Base-by-base conservation (phyloP, 257 asterid species). In the Solanum dulcamara region DNA sequence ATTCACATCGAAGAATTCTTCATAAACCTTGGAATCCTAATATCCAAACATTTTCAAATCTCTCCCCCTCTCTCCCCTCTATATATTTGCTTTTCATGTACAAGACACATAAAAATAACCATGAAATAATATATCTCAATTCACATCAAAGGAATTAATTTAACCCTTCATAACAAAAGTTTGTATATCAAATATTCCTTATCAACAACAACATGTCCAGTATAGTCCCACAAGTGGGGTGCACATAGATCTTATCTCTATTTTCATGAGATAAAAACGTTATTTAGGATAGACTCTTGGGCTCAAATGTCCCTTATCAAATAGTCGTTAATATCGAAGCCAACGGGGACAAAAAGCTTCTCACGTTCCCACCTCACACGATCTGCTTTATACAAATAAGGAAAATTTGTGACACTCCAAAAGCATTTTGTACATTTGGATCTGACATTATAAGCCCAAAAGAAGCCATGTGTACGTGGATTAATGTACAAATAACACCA, bases 341-440 rank as follows among this genome's bases (percentile, higher is more conserved):
- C 86, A 30, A 71, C 8, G 0, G 88, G 88, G 3, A 13, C 7
- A n/a, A 80, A 87, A 38, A 87, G 81, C 46, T 85, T 85, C 28
- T 87, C 86, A 14, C 88, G 80, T 60, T 87, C 89, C 89, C 89
- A 87, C 59, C 89, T 42, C 15, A 67, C 81, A 0, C 88, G 88
- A 59, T 85, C 88, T 0, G 83, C 67, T 72, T 87, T 53, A 71
- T 71, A 87, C 48, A 87, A 62, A 51, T 85, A 57, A 28, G 87
- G 84, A 12, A 22, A 62, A 57, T 81, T 85, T 4, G 71, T 67
- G 7, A 87, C 50, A 30, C 86, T 85, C 89, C 89, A 87, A 24
- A 85, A 81, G 9, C 88, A 87, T 81, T 85, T 85, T 10, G 89
- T 82, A 75, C 89, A 87, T 66, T 85, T 87, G 10, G 84, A 71